phyloP scores from a whole-genome alignment of 73 alveolate species.

The Paramecium bursaria region DNA sequence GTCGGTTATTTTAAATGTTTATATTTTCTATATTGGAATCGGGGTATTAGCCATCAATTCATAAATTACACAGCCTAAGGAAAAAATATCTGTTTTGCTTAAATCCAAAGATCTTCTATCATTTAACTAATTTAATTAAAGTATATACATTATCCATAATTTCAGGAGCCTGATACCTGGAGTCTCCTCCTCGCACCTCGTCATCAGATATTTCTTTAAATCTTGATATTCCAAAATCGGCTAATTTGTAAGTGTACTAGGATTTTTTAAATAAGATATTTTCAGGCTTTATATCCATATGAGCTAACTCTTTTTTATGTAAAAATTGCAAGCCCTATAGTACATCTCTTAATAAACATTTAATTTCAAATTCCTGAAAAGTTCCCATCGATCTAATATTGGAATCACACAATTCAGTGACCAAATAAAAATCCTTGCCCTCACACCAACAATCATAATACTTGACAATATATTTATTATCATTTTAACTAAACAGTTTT shows the following conservation, averaged over 20 bases:
- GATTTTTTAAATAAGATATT: conserved; percentile 19
- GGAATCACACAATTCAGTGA: conserved; percentile 47
- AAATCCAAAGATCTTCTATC: not conserved
- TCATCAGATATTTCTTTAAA: not conserved
- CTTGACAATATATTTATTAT: not conserved
- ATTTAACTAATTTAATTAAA: not conserved
- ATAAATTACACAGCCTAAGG: conserved; percentile 21
- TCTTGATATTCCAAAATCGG: conserved; percentile 43
- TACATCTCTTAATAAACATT: conserved; percentile 7
- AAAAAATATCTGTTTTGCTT: conserved; percentile 44
- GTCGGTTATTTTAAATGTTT: too few species aligned
- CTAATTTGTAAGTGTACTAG: conserved; percentile 1
- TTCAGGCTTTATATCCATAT: conserved; percentile 54
- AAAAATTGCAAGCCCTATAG: conserved; percentile 2
- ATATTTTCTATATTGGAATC: too few species aligned
- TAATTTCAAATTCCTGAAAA: conserved; percentile 43
- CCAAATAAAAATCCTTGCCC: conserved; percentile 9
- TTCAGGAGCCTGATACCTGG: conserved; percentile 55
- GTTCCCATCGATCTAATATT: not conserved
- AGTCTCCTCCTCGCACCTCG: conserved; percentile 25
- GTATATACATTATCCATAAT: conserved; percentile 37
- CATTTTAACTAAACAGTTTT: not conserved
- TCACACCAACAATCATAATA: conserved; percentile 41
- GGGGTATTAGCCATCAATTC: conserved; percentile 35
- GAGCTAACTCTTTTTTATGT: conserved; percentile 1